Evolutionary conservation across 1,284 basidiomycete species (phyloP).

Genomic region (Cutaneotrichosporon sp.): DNA sequence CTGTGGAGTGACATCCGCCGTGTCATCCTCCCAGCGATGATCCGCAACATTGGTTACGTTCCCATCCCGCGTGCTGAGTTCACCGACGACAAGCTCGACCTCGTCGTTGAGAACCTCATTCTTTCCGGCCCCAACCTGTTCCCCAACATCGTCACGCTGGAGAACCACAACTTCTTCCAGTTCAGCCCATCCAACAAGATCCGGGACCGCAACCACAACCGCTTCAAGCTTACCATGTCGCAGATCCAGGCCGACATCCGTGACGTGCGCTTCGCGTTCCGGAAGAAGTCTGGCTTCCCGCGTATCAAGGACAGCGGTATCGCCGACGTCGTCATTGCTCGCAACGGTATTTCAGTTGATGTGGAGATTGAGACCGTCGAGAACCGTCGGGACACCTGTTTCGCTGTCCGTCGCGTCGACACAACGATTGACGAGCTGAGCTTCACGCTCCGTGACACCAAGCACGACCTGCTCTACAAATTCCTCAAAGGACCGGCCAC

Average conservation of each 20-base stretch:
- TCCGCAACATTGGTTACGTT: conserved; percentile 73
- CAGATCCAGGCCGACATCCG: conserved; percentile 95
- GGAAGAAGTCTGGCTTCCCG: conserved; percentile 46
- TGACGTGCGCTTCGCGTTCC: conserved; percentile 82
- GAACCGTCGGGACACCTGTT: conserved; percentile 37
- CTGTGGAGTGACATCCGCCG: conserved; percentile 80
- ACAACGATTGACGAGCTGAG: conserved; percentile 70
- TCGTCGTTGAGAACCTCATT: conserved; percentile 83
- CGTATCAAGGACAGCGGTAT: conserved; percentile 80
- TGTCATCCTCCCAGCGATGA: conserved; percentile 73
- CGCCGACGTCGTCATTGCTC: conserved; percentile 83
- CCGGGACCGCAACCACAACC: conserved; percentile 57
- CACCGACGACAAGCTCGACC: conserved; percentile 75
- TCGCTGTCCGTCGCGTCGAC: conserved; percentile 33
- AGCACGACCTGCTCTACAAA: conserved; percentile 88
- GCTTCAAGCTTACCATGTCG: conserved; percentile 63
- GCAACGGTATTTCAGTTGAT: conserved; percentile 54
- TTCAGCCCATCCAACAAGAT: conserved; percentile 69
- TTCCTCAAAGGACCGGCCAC: conserved; percentile 42
- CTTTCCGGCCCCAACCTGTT: conserved; percentile 64
- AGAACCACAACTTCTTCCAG: conserved; percentile 76
- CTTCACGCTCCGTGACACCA: conserved; percentile 83
- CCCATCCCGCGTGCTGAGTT: conserved; percentile 91
- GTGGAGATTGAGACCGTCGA: conserved; percentile 49
- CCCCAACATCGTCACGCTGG: conserved; percentile 66